Conservation (phyloP, 2,329 filamentous ascomycete species). For the Fusarium ambrosium region DNA sequence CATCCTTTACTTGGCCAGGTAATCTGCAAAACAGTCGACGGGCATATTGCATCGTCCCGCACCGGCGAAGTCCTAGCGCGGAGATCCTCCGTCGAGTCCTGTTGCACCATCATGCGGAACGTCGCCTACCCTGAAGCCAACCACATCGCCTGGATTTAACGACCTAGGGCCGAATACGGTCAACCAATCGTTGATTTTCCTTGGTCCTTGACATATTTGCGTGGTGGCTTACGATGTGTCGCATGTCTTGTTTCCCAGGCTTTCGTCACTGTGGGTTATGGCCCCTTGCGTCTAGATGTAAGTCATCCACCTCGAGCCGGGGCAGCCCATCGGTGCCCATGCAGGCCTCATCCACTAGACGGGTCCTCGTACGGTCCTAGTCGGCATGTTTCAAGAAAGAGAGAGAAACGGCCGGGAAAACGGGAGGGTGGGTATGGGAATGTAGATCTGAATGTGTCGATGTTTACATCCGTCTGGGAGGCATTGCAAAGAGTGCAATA, state of each 20-base stretch:
- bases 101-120: background rate
- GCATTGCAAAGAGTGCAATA: background rate
- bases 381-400: background rate
- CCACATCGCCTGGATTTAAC: background rate
- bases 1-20: background rate
- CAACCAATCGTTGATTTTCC: background rate
- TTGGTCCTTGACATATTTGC: background rate
- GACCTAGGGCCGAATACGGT: background rate
- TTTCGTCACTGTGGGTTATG: conserved; percentile 7
- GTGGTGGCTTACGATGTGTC: background rate
- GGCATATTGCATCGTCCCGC: conserved; percentile 12
- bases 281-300: conserved; percentile 8
- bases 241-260: conserved; percentile 1
- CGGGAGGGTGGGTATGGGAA: background rate
- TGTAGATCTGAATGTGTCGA: background rate
- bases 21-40: background rate
- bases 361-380: background rate
- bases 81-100: conserved; percentile 1
- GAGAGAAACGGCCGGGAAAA: background rate
- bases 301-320: conserved; percentile 8
- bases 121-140: conserved; percentile 8
- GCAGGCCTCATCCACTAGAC: background rate
- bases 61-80: conserved; percentile 6
- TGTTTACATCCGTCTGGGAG: background rate
- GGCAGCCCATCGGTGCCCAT: background rate